Percentiles rank a stretch among this genome's conserved stretches.
phyloP scores from a whole-genome alignment of 192 early-diverging fungal species.

The Coemansia sp. region DNA sequence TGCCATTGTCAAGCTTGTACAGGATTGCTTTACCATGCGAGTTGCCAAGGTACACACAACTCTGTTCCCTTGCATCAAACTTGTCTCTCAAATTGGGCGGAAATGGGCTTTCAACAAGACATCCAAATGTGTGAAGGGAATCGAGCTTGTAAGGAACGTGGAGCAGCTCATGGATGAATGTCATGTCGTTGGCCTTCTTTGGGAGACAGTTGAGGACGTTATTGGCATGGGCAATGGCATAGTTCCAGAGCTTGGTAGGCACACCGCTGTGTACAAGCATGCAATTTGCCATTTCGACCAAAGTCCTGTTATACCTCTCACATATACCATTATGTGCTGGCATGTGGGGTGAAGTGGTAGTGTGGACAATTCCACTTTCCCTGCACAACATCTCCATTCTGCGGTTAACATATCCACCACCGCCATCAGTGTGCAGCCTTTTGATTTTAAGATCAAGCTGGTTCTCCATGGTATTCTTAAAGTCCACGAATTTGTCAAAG shows the following conservation, averaged over 20 bases:
- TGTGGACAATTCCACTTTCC: conserved; percentile 5
- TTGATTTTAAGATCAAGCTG: conserved; percentile 8
- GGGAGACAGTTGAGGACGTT: conserved; percentile 13
- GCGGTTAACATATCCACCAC: conserved; percentile 14
- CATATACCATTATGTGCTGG: conserved; percentile 14
- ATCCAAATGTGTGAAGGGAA: conserved; percentile 12
- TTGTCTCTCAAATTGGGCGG: conserved; percentile 7
- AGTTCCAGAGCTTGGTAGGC: background rate
- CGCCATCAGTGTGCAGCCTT: conserved; percentile 13
- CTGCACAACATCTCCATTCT: conserved; percentile 1
- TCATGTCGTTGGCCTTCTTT: conserved; percentile 7
- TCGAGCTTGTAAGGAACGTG: conserved; percentile 6
- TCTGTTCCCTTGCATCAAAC: conserved; percentile 7
- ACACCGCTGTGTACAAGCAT: conserved; percentile 1
- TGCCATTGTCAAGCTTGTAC: conserved; percentile 7
- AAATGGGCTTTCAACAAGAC: background rate
- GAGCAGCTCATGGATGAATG: conserved; percentile 5
- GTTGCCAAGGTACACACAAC: conserved; percentile 3
- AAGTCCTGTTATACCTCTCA: conserved; percentile 10
- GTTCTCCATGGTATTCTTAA: conserved; percentile 7
- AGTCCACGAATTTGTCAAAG: background rate
- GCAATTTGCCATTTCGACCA: conserved; percentile 4
- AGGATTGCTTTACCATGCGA: background rate
- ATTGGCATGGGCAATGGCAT: conserved; percentile 14
- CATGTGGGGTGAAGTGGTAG: conserved; percentile 4